Conservation (phyloP, 2,329 filamentous ascomycete genomes). For the Verticillium nubilum region DNA sequence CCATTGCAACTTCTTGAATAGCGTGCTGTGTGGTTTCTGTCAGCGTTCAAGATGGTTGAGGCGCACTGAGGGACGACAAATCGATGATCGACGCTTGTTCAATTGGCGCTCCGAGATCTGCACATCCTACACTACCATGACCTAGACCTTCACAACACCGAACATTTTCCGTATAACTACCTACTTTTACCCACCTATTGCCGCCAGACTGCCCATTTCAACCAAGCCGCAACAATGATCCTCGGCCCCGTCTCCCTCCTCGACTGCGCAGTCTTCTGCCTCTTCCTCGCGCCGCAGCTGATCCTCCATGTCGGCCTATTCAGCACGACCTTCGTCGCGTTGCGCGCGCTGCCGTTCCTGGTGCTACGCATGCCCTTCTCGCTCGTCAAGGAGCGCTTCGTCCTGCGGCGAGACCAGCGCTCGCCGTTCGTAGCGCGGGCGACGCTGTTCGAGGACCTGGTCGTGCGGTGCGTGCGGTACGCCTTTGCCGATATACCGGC, state of each 20-base stretch:
- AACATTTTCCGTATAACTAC: not conserved
- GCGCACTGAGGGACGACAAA: not conserved
- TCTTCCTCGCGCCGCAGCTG: conserved; percentile 67
- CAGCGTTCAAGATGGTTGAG: not conserved
- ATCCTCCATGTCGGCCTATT: conserved; percentile 61
- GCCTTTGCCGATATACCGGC: conserved; percentile 69
- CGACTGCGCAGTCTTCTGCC: conserved; percentile 68
- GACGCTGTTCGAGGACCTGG: conserved; percentile 71
- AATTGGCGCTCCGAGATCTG: not conserved
- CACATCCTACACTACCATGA: not conserved
- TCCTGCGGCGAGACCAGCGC: conserved; percentile 33
- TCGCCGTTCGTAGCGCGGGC: conserved; percentile 57
- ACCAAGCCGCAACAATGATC: conserved; percentile 49
- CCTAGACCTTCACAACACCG: not conserved
- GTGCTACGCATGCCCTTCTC: conserved; percentile 52
- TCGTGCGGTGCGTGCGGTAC: conserved; percentile 72
- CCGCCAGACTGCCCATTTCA: too few relatives aligned
- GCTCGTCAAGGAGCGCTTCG: conserved; percentile 53
- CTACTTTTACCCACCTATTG: too few relatives aligned
- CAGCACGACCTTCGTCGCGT: conserved; percentile 48
- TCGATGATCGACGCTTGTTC: not conserved
- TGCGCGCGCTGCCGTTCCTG: conserved; percentile 65
- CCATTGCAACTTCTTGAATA: not conserved
- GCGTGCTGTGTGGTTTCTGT: not conserved
- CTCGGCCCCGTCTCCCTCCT: conserved; percentile 68